Evolutionary conservation across 2,329 filamentous ascomycete species (phyloP).

Genomic region (Ascochyta viciae-villosae): DNA sequence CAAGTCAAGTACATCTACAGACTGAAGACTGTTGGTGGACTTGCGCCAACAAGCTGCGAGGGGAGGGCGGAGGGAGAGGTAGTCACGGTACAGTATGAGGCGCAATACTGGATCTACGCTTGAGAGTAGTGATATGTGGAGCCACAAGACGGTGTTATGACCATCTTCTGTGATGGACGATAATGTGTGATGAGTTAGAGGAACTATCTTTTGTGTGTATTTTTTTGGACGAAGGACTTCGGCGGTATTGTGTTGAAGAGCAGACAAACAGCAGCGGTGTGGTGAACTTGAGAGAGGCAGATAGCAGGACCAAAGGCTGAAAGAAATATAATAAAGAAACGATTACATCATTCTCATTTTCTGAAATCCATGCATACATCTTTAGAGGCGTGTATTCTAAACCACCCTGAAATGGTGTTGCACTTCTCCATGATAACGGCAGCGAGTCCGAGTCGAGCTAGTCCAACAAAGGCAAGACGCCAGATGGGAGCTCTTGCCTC

Average conservation of each 20-base stretch:
- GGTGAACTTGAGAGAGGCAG: too few species aligned
- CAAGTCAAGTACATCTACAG: constrained; percentile 78
- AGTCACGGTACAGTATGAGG: constrained; percentile 82
- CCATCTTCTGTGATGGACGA: background rate
- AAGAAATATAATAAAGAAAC: too few species aligned
- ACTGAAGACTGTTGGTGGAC: constrained; percentile 81
- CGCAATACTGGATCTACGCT: constrained; percentile 74
- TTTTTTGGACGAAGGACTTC: too few species aligned
- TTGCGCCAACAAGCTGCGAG: constrained; percentile 73
- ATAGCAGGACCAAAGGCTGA: too few species aligned
- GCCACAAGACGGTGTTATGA: background rate
- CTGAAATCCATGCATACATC: too few species aligned
- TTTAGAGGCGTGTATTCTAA: background rate
- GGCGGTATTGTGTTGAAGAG: too few species aligned
- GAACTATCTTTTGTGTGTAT: too few species aligned
- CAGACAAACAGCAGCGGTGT: too few species aligned
- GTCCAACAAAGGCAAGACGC: background rate
- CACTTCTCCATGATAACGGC: background rate
- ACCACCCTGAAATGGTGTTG: background rate
- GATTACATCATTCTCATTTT: too few species aligned
- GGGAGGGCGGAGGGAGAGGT: constrained; percentile 48
- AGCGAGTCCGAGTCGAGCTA: background rate
- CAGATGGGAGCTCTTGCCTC: constrained; percentile 21
- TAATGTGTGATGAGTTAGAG: too few species aligned
- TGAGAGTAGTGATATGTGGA: background rate